Conservation (phyloP, 148 eudicot species). For the Nepenthes gracilis region DNA sequence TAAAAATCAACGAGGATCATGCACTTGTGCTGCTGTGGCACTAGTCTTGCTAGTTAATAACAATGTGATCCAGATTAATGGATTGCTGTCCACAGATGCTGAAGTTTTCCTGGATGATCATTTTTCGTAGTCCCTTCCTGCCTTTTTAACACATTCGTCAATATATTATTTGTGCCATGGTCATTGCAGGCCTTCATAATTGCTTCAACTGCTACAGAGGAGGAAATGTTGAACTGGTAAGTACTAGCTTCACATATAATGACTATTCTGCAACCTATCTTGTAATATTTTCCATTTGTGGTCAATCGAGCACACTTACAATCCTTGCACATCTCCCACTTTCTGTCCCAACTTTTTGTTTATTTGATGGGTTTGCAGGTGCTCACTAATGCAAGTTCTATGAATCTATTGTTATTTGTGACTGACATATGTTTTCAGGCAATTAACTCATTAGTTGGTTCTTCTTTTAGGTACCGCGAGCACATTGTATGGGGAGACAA, state of each 20-base stretch:
- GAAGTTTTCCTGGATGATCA: too few relatives aligned
- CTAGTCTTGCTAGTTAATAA: too few relatives aligned
- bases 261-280: background rate
- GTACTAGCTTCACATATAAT: background rate
- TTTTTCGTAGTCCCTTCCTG: too few relatives aligned
- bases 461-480: conserved; percentile 57
- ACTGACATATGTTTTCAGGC: background rate
- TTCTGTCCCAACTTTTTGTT: background rate
- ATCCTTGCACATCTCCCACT: too few relatives aligned
- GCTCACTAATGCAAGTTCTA: background rate
- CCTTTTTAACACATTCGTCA: background rate
- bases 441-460: background rate
- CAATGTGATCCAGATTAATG: too few relatives aligned
- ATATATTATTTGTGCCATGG: background rate
- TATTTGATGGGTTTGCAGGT: background rate
- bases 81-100: too few relatives aligned
- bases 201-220: conserved; percentile 93
- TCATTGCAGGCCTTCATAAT: conserved; percentile 76
- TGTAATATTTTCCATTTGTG: background rate
- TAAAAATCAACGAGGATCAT: too few relatives aligned
- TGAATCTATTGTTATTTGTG: background rate
- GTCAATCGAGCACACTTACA: background rate
- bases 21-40: too few relatives aligned
- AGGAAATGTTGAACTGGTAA: conserved; percentile 83
- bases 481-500: conserved; percentile 94